A percentile compares a stretch with the other conserved stretches of the same genome.
Conservation (phyloP, 495 filamentous ascomycete species). For the Penicillium samsonianum region DNA sequence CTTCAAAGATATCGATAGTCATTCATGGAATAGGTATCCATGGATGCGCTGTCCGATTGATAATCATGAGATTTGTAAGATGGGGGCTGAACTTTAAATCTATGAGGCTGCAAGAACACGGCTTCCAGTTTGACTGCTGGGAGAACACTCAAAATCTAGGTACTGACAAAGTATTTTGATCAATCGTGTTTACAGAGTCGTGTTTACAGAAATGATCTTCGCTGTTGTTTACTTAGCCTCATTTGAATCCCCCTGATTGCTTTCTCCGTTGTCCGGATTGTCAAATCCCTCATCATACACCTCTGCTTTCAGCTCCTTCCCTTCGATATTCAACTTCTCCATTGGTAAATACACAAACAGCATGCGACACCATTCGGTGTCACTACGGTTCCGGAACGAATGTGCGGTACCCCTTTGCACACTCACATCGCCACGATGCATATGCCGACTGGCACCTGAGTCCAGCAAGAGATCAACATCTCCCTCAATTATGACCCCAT, state of each 20-base stretch:
- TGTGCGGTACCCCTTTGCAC: constrained; percentile 65
- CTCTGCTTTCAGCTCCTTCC: constrained; percentile 28
- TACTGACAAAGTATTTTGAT: background rate
- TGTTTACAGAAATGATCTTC: background rate
- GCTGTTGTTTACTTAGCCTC: background rate
- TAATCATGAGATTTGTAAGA: constrained; percentile 18
- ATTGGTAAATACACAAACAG: constrained; percentile 49
- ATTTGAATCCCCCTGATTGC: background rate
- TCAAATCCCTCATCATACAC: constrained; percentile 33
- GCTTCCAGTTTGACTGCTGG: background rate
- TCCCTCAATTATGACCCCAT: constrained; percentile 70
- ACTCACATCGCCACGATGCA: constrained; percentile 69
- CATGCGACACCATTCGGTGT: constrained; percentile 56
- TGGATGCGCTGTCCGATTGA: constrained; percentile 5
- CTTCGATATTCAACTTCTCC: constrained; percentile 28
- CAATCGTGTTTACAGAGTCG: background rate
- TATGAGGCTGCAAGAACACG: background rate
- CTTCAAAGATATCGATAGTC: background rate
- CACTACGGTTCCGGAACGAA: constrained; percentile 60
- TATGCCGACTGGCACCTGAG: constrained; percentile 55
- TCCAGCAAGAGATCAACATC: constrained; percentile 74
- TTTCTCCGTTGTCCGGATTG: background rate
- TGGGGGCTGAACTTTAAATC: background rate
- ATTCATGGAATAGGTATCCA: background rate
- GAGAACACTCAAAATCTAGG: background rate